Evolutionary conservation across 306 rosid species (phyloP).

Genomic region (Trifolium fragiferum): DNA sequence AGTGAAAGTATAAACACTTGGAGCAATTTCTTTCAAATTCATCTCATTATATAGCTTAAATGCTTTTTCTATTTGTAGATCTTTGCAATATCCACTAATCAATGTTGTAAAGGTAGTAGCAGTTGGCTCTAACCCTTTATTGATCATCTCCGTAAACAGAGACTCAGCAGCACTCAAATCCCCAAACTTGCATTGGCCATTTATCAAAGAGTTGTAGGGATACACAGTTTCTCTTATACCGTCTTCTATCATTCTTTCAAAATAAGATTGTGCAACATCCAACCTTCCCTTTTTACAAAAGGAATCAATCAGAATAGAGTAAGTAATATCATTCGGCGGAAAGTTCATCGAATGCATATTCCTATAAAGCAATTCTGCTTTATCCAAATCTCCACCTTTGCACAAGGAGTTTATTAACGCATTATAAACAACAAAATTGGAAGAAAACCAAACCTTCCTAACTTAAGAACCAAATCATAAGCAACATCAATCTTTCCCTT

Average conservation of each 20-base stretch:
- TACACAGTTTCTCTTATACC: conserved; percentile 63
- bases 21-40: conserved; percentile 66
- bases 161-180: conserved; percentile 63
- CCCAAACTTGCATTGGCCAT: conserved; percentile 81
- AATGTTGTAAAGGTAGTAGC: conserved; percentile 73
- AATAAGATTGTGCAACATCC: conserved; percentile 66
- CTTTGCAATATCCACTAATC: conserved; percentile 74
- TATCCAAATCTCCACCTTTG: conserved; percentile 70
- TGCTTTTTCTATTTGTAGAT: conserved; percentile 60
- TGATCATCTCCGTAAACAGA: conserved; percentile 60
- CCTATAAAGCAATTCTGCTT: conserved; percentile 68
- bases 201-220: conserved; percentile 83
- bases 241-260: conserved; percentile 60
- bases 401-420: conserved; percentile 76
- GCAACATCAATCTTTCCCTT: conserved; percentile 62
- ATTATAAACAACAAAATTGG: conserved; percentile 75
- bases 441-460: conserved; percentile 59
- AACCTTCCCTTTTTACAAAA: conserved; percentile 73
- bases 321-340: conserved; percentile 75
- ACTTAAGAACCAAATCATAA: conserved; percentile 63
- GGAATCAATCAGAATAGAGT: conserved; percentile 80
- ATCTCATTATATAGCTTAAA: conserved; percentile 73
- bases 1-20: conserved; percentile 73
- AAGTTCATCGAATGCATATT: conserved; percentile 61
- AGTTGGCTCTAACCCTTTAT: conserved; percentile 71